Evolutionary conservation across 2,329 filamentous ascomycete genomes (phyloP), one percentile per base, ranked within the genome.

Genomic region (Colletotrichum shisoi): DNA sequence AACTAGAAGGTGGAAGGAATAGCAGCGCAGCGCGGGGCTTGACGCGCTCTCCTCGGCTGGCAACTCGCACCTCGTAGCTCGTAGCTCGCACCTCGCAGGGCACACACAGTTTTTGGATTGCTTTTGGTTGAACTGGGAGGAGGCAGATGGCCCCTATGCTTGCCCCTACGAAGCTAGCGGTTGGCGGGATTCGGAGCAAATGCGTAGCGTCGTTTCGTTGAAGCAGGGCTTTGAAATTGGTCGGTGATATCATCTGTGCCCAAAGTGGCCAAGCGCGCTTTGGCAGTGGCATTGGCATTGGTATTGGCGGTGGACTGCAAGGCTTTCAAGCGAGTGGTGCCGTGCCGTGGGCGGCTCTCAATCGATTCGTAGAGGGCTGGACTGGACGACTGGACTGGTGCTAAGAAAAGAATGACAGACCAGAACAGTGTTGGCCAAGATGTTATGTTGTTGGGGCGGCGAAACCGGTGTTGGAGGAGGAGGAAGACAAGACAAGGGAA

Each of bases 241-340:
- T 21, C 27, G 21, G 57, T 65, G 57, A 65, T 62, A 51, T 65
- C 62, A 65, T 54, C 24, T 2, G 17, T 27, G 49, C 49, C 49
- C n/a, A 12, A 53, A 53, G 31, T 4, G 9, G 42, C 31, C 21
- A 45, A 21, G 19, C 42, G 19, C 42, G 49, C 7, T 7, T 21
- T 15, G 5, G 49, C 31, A 31, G 49, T 39, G 49, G 9, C 7
- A 13, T 21, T 15, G 5, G 49, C 31, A 31, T 31, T 39, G 49
- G 9, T 3, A 13, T 21, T 15, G 5, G 49, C 31, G 49, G 49
- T 39, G 31, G 9, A 37, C 27, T 56, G 49, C 11, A 34, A n/a
- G 42, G 37, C 37, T 27, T 42, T 13, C 19, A 24, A 12, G 19
- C 52, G 12, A 15, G n/a, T 24, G 52, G n/a, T 54, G 19, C n/a